These are phyloP conservation scores for Endogone sp. DNA, from an alignment of 192 early-diverging fungal species.

Conservation along the genomic window DNA sequence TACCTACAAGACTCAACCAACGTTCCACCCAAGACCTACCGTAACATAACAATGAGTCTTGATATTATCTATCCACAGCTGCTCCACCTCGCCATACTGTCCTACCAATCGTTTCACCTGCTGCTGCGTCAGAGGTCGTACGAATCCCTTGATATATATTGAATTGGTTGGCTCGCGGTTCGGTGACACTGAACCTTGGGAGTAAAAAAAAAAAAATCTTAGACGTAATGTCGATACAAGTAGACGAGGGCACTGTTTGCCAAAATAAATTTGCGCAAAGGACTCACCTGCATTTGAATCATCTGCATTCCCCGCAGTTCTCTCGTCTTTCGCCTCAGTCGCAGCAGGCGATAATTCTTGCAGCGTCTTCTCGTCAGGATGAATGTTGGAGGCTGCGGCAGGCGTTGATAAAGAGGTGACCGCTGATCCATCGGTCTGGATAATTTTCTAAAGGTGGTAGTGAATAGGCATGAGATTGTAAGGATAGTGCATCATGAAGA, in stretches of 20 bases:
- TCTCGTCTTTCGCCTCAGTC: neutral
- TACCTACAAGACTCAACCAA: neutral
- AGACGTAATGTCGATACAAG: neutral
- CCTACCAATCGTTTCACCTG: constrained; percentile 40
- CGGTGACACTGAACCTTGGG: neutral
- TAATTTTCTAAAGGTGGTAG: neutral
- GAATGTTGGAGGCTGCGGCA: constrained; percentile 1
- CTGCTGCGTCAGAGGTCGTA: constrained; percentile 47
- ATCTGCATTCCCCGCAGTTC: neutral
- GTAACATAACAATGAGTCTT: constrained; percentile 60
- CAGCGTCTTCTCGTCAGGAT: neutral
- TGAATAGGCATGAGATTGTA: neutral
- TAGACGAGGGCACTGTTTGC: neutral
- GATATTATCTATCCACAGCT: constrained; percentile 60
- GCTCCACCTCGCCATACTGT: constrained; percentile 46
- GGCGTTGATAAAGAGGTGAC: constrained; percentile 13
- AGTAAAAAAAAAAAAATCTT: neutral
- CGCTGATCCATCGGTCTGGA: constrained; percentile 5
- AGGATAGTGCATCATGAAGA: neutral
- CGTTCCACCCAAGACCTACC: constrained; percentile 30
- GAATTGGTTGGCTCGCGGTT: constrained; percentile 2
- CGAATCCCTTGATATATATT: constrained; percentile 51
- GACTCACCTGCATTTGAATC: neutral
- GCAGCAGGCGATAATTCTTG: too few relatives aligned
- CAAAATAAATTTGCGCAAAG: neutral